These are phyloP conservation scores for Pyronema omphalodes DNA, from an alignment of 495 filamentous ascomycete genomes.

Conservation along the genomic window DNA sequence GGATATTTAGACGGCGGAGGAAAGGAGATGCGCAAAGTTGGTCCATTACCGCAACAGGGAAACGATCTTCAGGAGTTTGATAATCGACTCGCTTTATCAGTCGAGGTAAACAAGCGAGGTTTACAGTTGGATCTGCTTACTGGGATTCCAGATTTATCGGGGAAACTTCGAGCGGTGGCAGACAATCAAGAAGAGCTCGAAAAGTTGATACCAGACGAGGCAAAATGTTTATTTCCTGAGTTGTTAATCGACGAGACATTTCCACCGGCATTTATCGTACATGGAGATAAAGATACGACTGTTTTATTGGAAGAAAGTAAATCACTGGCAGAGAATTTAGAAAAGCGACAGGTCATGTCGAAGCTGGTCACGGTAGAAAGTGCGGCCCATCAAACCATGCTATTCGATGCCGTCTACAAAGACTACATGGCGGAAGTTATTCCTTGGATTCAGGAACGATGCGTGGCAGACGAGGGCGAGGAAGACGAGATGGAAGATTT, in stretches of 20 bases:
- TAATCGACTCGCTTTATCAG: neutral
- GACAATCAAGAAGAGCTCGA: neutral
- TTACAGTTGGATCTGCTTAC: constrained; percentile 9
- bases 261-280: constrained; percentile 12
- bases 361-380: neutral
- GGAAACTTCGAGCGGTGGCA: neutral
- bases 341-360: neutral
- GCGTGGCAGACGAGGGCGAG: constrained; percentile 1
- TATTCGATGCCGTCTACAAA: neutral
- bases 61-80: neutral
- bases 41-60: neutral
- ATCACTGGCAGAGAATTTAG: neutral
- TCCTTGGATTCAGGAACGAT: neutral
- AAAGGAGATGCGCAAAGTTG: neutral
- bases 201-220: constrained; percentile 3
- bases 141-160: constrained; percentile 7
- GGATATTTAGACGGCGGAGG: neutral
- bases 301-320: constrained; percentile 9
- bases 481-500: constrained; percentile 1
- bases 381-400: neutral
- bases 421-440: neutral
- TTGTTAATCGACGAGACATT: constrained; percentile 9
- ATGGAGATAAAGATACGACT: constrained; percentile 12
- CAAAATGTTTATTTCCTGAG: constrained; percentile 12
- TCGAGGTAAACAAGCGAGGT: neutral